Percentiles rank a stretch among this genome's conserved stretches.
Conservation (phyloP, 169 alveolate species). For the Babesia sp. region DNA sequence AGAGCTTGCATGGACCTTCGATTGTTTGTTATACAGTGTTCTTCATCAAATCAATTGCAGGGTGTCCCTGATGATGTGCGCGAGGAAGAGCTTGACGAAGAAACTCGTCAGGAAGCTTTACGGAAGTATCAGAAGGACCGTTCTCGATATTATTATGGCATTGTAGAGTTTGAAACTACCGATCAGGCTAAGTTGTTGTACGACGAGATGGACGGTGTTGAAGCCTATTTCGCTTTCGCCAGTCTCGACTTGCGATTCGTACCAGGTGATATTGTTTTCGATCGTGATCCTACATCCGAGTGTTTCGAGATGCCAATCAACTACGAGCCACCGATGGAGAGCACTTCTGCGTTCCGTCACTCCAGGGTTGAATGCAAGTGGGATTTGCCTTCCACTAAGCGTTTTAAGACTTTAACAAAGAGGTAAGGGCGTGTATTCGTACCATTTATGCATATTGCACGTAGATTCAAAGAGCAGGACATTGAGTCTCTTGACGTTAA, state of each 20-base stretch:
- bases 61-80: conserved; percentile 20
- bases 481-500: conserved; percentile 33
- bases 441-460: background rate
- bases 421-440: conserved; percentile 13
- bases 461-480: conserved; percentile 48
- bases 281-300: conserved; percentile 87
- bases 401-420: conserved; percentile 81
- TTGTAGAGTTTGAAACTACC: conserved; percentile 87
- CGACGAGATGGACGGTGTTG: conserved; percentile 93
- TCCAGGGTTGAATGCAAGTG: conserved; percentile 92
- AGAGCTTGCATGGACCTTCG: conserved; percentile 89
- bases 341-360: conserved; percentile 90
- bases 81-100: conserved; percentile 62
- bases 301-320: conserved; percentile 88
- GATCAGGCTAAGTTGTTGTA: conserved; percentile 89
- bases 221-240: conserved; percentile 90
- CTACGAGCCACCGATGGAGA: conserved; percentile 84
- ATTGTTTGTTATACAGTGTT: conserved; percentile 54
- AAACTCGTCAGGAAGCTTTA: conserved; percentile 69
- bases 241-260: conserved; percentile 92
- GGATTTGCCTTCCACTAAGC: conserved; percentile 91
- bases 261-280: conserved; percentile 88
- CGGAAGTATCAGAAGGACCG: conserved; percentile 71
- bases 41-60: background rate
- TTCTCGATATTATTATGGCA: conserved; percentile 90